phyloP scores from a whole-genome alignment of 345 rosid species.

The Bretschneidera sinensis region DNA sequence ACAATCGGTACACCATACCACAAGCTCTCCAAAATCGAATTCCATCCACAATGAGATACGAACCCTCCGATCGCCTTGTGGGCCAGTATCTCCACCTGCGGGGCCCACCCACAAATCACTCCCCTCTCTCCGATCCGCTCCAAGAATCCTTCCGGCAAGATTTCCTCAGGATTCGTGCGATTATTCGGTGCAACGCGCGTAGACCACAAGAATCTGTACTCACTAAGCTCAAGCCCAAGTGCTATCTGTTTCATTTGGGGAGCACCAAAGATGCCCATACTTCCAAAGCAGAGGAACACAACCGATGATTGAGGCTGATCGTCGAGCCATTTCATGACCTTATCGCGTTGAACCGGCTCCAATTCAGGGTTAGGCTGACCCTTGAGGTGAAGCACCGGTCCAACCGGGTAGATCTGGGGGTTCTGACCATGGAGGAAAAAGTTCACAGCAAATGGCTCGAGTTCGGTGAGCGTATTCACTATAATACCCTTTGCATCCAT shows the following conservation, averaged over 20 bases:
- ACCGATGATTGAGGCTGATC: conserved; percentile 37
- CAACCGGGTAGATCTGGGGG: conserved; percentile 40
- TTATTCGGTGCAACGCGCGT: conserved; percentile 13
- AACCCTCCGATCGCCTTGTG: conserved; percentile 23
- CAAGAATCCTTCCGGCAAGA: conserved; percentile 28
- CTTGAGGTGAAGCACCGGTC: conserved; percentile 32
- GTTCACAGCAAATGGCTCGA: conserved; percentile 28
- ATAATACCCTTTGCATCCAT: too few species aligned
- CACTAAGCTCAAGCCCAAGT: conserved; percentile 37
- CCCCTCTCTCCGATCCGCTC: conserved; percentile 15
- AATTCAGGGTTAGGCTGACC: conserved; percentile 26
- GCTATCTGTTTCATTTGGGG: conserved; percentile 39
- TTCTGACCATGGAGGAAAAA: conserved; percentile 16
- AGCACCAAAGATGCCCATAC: conserved; percentile 20
- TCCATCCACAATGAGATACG: conserved; percentile 30
- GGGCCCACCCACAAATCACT: conserved; percentile 28
- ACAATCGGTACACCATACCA: conserved; percentile 27
- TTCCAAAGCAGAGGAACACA: conserved; percentile 50
- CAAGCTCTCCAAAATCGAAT: conserved; percentile 20
- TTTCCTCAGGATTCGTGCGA: conserved; percentile 9
- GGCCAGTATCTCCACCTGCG: conserved; percentile 19
- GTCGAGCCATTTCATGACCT: conserved; percentile 42
- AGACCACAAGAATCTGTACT: conserved; percentile 34
- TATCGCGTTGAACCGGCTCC: conserved; percentile 13
- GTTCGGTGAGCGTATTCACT: conserved; percentile 25